phyloP scores from a whole-genome alignment of 257 asterid species.

The Paraleonurus japonicus region DNA sequence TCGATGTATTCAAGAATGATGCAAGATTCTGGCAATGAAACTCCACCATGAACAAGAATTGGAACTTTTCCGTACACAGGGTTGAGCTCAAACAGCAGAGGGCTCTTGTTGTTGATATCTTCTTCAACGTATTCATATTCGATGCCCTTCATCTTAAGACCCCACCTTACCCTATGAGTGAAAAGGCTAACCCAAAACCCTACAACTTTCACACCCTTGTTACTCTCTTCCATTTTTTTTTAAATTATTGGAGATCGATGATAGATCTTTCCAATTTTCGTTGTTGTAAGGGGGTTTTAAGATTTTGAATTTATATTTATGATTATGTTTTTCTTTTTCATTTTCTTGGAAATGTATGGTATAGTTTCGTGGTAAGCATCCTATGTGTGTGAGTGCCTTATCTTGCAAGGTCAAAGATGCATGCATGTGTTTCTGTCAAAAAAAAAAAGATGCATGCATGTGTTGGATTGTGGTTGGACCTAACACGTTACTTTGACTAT shows the following conservation, averaged over 20 bases:
- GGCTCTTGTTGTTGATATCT: conserved; percentile 36
- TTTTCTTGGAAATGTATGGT: not conserved
- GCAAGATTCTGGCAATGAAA: conserved; percentile 33
- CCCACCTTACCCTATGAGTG: conserved; percentile 45
- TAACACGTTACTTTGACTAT: no score
- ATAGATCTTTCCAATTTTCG: not conserved
- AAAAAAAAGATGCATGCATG: no score
- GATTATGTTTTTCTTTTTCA: not conserved
- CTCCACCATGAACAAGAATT: conserved; percentile 40
- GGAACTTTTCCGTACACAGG: conserved; percentile 40
- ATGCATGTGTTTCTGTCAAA: no score
- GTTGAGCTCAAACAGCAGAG: conserved; percentile 34
- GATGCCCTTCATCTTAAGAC: conserved; percentile 39
- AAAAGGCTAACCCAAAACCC: conserved; percentile 49
- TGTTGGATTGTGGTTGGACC: no score
- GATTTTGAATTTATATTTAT: not conserved
- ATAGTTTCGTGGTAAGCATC: conserved; percentile 8
- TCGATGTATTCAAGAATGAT: conserved; percentile 47
- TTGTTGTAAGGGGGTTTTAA: not conserved
- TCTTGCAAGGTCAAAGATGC: no score
- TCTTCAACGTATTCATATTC: conserved; percentile 45
- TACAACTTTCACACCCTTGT: conserved; percentile 27
- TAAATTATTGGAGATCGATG: no score
- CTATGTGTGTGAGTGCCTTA: no score
- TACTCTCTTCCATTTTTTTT: conserved; percentile 13